Evolutionary conservation across 257 asterid species (phyloP), one percentile per base, ranked within the genome.

Genomic region (Anisodus tanguticus): DNA sequence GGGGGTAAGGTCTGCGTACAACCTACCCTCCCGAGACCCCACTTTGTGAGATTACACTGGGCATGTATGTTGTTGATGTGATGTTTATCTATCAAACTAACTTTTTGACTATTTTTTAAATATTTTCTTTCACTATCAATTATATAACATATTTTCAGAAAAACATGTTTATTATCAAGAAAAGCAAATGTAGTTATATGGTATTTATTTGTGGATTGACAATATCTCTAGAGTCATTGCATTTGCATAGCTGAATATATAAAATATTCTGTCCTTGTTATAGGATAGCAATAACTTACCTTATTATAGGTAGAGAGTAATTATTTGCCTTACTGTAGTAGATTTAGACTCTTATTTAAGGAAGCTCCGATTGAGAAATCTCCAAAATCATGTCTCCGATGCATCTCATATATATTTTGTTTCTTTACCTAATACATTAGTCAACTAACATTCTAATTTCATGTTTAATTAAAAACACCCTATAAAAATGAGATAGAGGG

Each of bases 51-150:
- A 22, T 22, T 22, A 22, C 26, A 22, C 26, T 22, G 0, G 26
- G 26, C 0, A 22, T 22, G 26, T 22, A n/a, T 22, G 26, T 19
- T 49, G 49, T 76, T 76, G 62, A 76, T 47, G 12, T 51, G 7
- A 26, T 76, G 62, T 76, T 76, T 76, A 22, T 76, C 81, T 76
- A 76, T 22, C 62, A 49, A 74, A 74, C 54, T 26, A 76, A 76
- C 41, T n/a, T 76, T 22, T 76, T 6, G n/a, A 9, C 22, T 72
- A 51, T 11, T 26, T 11, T 74, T 49, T 10, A 0, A 19, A 51
- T 74, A 19, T 22, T 19, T 17, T 74, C n/a, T 72, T 39, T 19
- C 12, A 1, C 41, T 31, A 22, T 74, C 60, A 13, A 12, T 68
- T 49, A 3, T 13, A 12, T 26, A 49, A 51, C 22, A 72, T 72